Base-by-base conservation (phyloP, 805 yeast species). In the Saccharomyces paradoxus region DNA sequence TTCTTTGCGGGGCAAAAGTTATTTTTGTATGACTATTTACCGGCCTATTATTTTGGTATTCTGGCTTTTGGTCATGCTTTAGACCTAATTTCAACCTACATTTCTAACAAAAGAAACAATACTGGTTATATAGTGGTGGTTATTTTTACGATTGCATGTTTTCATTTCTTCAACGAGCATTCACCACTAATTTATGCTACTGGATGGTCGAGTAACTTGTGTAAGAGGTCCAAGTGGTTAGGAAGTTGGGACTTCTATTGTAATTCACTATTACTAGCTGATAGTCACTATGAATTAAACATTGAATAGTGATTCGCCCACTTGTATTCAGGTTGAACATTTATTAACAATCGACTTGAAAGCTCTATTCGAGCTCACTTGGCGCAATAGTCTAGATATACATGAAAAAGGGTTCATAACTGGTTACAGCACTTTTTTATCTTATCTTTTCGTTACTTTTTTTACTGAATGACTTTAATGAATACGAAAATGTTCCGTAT, bases 201-300 rank as follows among this genome's bases (percentile, higher is more conserved):
- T 14, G 80, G 81, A 53, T 92, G 98, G 97, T 86, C 95, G 50
- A 78, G 78, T 63, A 71, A 69, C 24, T 69, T 78, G 57, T 94
- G 99, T 73, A 72, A 75, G 54, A 72, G 77, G 37, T 74, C 90
- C 50, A 81, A 82, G 71, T 70, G 81, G 63, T 58, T 86, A 29
- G 57, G 74, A 2, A 76, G 81, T 41, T 94, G 98, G 99, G 99
- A 94, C 76, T 94, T 83, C 67, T 86, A 85, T 66, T 94, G 99
- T 74, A 74, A 74, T 58, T 63, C 75, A n/a, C 89, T 81, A 65
- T 63, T 67, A 46, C 10, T 21, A n/a, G 2, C 44, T 3, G 22
- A 37, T 37, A 37, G 44, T 12, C 44, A 37, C 13, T 37, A 37
- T n/a, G 44, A 37, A 17, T 37, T 3, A 37, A 37, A n/a, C 12